Conservation (phyloP, 148 eudicot genomes). For the Rhododendron williamsianum region DNA sequence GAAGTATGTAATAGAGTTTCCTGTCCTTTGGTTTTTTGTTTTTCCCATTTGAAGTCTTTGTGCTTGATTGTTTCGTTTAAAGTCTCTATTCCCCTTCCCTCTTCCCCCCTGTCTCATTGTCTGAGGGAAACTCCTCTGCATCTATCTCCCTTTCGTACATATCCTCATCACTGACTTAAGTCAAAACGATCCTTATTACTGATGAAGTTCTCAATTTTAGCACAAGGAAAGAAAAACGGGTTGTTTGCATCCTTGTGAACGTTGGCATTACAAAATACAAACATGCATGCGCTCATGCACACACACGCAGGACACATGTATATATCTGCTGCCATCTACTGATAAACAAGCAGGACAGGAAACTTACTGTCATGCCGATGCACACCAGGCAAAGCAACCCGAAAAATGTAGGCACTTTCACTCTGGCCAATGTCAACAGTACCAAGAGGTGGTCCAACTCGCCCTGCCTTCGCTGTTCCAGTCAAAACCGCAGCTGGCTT, state of each 20-base stretch:
- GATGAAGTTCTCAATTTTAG: neutral
- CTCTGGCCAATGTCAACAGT: slow-evolving; percentile 23
- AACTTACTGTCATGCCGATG: slow-evolving; percentile 17
- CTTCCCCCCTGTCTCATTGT: neutral
- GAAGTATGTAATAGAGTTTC: neutral
- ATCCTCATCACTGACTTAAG: neutral
- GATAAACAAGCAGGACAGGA: neutral
- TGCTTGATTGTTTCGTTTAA: neutral
- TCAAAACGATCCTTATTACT: neutral
- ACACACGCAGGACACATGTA: neutral
- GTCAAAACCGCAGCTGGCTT: slow-evolving; percentile 13
- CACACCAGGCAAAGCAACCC: slow-evolving; percentile 30
- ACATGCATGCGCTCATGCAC: neutral
- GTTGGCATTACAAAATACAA: neutral
- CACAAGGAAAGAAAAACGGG: neutral
- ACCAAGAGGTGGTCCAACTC: slow-evolving; percentile 18
- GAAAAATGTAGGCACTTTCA: slow-evolving; percentile 19
- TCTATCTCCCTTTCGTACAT: neutral
- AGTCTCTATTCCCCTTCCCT: neutral
- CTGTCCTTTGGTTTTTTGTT: neutral
- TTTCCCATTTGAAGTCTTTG: neutral
- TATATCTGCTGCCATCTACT: neutral
- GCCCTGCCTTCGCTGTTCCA: slow-evolving; percentile 20
- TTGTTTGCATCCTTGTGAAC: neutral
- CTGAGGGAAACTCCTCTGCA: neutral